phyloP scores from a whole-genome alignment of 371 early-diverging fungal species.

The Basidiobolus heterosporus region DNA sequence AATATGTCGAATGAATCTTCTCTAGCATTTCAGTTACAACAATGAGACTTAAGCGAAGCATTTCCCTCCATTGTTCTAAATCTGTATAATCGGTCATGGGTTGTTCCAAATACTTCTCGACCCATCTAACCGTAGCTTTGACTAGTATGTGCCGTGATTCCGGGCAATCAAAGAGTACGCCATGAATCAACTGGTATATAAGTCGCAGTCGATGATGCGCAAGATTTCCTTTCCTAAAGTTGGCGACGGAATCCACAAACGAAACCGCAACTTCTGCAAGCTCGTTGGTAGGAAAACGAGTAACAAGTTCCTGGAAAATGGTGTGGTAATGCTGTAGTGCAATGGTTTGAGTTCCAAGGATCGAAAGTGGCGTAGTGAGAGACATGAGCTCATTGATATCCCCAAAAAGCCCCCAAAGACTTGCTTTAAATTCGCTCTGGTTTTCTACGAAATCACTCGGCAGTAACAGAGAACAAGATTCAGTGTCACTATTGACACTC shows the following conservation, averaged over 20 bases:
- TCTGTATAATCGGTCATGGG: too few relatives aligned
- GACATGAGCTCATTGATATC: slow-evolving; percentile 31
- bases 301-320: slow-evolving; percentile 28
- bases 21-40: too few relatives aligned
- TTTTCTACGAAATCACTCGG: background rate
- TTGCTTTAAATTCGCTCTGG: slow-evolving; percentile 15
- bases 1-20: too few relatives aligned
- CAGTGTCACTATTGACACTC: slow-evolving; percentile 1
- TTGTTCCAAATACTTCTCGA: slow-evolving; percentile 29
- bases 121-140: slow-evolving; percentile 34
- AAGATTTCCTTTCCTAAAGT: slow-evolving; percentile 31
- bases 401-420: slow-evolving; percentile 16
- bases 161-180: slow-evolving; percentile 34
- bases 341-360: slow-evolving; percentile 49
- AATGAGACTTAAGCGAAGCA: too few relatives aligned
- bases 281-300: slow-evolving; percentile 24
- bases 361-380: slow-evolving; percentile 25
- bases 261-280: slow-evolving; percentile 24
- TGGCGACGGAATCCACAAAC: slow-evolving; percentile 27
- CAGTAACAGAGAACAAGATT: too few relatives aligned
- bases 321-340: slow-evolving; percentile 38
- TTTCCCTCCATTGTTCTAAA: too few relatives aligned
- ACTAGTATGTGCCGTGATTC: slow-evolving; percentile 28
- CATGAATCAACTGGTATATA: slow-evolving; percentile 33
- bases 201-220: slow-evolving; percentile 34